Conservation (phyloP, 1,139 yeast species). For the Yamadazyma oceani region DNA sequence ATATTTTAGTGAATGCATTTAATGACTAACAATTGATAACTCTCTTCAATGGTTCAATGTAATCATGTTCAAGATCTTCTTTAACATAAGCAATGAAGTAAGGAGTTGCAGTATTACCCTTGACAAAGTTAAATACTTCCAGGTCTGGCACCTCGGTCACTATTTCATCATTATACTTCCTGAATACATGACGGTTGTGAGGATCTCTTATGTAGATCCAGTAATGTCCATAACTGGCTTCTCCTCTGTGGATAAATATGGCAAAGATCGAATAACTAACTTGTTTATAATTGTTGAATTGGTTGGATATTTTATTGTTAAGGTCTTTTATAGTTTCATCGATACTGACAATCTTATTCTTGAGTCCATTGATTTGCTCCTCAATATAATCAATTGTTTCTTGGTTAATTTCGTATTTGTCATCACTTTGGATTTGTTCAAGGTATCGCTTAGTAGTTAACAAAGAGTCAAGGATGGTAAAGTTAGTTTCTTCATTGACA, state of each 20-base stretch:
- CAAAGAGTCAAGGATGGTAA: slow-evolving; percentile 49
- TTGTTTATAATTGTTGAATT: slow-evolving; percentile 58
- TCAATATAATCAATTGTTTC: slow-evolving; percentile 40
- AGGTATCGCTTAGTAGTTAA: slow-evolving; percentile 58
- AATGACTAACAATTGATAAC: slow-evolving; percentile 18
- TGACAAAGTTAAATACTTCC: slow-evolving; percentile 75
- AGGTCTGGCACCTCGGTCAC: slow-evolving; percentile 75
- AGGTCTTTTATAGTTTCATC: slow-evolving; percentile 30
- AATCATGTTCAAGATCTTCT: slow-evolving; percentile 56
- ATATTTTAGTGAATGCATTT: too few species aligned
- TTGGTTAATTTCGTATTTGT: slow-evolving; percentile 25
- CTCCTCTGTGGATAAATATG: slow-evolving; percentile 91
- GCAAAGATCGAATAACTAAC: slow-evolving; percentile 86
- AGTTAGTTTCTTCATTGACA: slow-evolving; percentile 48
- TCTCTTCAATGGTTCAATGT: slow-evolving; percentile 69
- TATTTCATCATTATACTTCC: slow-evolving; percentile 90
- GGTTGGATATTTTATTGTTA: slow-evolving; percentile 48
- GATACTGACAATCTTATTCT: slow-evolving; percentile 20
- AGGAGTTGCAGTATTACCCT: slow-evolving; percentile 86
- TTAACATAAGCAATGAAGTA: slow-evolving; percentile 84
- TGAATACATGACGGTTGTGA: slow-evolving; percentile 57
- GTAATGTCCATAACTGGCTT: slow-evolving; percentile 94
- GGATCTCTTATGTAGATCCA: slow-evolving; percentile 92
- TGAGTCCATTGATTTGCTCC: slow-evolving; percentile 24
- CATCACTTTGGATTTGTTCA: slow-evolving; percentile 30